A percentile compares a stretch with the other conserved stretches of the same genome.
Conservation (phyloP, 768 basidiomycete species). For the Royoungia palumana region DNA sequence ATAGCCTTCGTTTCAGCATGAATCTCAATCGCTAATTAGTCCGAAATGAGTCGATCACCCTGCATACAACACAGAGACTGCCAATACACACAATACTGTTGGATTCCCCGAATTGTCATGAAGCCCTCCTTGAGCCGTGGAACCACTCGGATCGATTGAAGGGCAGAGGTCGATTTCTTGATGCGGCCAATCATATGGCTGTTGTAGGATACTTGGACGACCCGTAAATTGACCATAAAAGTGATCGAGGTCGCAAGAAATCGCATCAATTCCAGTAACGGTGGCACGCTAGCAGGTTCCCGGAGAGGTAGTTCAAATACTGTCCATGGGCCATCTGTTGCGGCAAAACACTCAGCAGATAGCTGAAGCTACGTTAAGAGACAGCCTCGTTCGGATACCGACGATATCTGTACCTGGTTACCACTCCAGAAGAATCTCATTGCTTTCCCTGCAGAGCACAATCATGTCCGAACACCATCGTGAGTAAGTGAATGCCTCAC, state of each 20-base stretch:
- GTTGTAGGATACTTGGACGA: slow-evolving; percentile 78
- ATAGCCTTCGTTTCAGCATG: too few relatives aligned
- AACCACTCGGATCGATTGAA: too few relatives aligned
- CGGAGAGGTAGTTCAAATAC: slow-evolving; percentile 82
- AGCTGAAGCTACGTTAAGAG: slow-evolving; percentile 42
- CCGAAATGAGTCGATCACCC: too few relatives aligned
- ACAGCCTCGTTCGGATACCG: too few relatives aligned
- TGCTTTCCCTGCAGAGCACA: slow-evolving; percentile 59
- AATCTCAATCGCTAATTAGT: too few relatives aligned
- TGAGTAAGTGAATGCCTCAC: slow-evolving; percentile 30
- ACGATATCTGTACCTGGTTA: slow-evolving; percentile 44
- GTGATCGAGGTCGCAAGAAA: slow-evolving; percentile 88
- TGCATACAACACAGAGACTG: too few relatives aligned
- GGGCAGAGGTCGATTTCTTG: slow-evolving; percentile 41
- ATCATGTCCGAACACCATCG: slow-evolving; percentile 9
- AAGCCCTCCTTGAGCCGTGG: too few relatives aligned
- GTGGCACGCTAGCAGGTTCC: slow-evolving; percentile 71
- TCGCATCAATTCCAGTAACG: slow-evolving; percentile 80
- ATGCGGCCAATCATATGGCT: slow-evolving; percentile 62
- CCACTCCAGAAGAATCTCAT: slow-evolving; percentile 94
- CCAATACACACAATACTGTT: too few relatives aligned
- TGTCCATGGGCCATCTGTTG: slow-evolving; percentile 50
- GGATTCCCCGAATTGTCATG: too few relatives aligned
- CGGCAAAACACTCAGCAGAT: slow-evolving; percentile 39
- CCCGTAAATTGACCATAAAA: slow-evolving; percentile 75